Base-by-base conservation (phyloP, 495 filamentous ascomycete species). In the Poronia punctata region DNA sequence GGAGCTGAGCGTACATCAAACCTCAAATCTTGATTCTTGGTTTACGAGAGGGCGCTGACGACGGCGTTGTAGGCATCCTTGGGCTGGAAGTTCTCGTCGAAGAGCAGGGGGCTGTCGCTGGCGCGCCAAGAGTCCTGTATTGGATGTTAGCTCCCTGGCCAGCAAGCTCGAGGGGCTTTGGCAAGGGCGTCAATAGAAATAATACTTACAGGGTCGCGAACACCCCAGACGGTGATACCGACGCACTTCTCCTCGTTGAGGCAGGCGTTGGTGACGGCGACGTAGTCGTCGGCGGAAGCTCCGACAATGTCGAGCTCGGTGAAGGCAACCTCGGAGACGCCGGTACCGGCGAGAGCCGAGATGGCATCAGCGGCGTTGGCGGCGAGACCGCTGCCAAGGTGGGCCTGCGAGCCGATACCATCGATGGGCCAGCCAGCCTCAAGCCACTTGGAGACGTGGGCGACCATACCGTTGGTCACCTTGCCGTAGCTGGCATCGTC, bases 201-300 rank as follows among this genome's bases (percentile, higher is more conserved):
- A 3, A 10, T 26, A 56, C 68, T 64, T 56, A 79, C 79, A 17
- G 60, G 55, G 49, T 86, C 83, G 41, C 76, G 66, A 5, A 88
- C 78, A 54, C 83, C 83, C 84, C 83, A 88, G 23, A 82, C 80
- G 12, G 83, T 86, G 48, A 88, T 78, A 41, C 82, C 82, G 15
- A 86, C 72, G 56, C 83, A 87, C 58, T 78, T 81, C 7, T 66
- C 44, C 52, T 79, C 68, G 43, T 68, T 62, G 27, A 84, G 53
- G 50, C 83, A 87, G 20, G 79, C 80, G 14, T 80, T 74, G 45
- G 75, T 71, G 30, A 81, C 71, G 30, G 74, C 67, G 19, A 72
- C 65, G 53, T 83, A 88, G 60, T 86, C 82, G 20, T 60, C 60
- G 14, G 68, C 45, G 26, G 69, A 64, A 7, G 72, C 79, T 35